These are phyloP conservation scores for Papiliotrema nemorosa DNA, from an alignment of 1,284 basidiomycete genomes.

Conservation along the genomic window DNA sequence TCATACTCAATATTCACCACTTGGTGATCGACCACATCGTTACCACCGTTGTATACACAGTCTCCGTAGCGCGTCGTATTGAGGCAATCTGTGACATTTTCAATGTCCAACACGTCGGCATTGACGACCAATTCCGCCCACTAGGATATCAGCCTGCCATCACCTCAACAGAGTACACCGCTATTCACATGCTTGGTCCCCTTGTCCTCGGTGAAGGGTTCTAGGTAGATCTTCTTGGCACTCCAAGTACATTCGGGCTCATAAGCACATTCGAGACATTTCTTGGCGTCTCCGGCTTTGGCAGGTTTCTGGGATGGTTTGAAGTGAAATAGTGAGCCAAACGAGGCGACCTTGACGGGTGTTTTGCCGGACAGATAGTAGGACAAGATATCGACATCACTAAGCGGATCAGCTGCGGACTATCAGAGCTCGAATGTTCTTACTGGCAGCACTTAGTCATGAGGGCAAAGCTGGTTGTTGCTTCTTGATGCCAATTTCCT, in stretches of 20 bases:
- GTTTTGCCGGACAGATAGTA: constrained; percentile 55
- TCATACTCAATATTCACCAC: constrained; percentile 77
- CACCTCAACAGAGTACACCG: not conserved
- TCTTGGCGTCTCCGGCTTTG: constrained; percentile 61
- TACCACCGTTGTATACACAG: constrained; percentile 74
- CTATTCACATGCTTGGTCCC: constrained; percentile 10
- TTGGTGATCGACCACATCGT: constrained; percentile 77
- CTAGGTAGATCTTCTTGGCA: constrained; percentile 61
- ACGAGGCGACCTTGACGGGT: constrained; percentile 69
- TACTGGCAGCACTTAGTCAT: constrained; percentile 88
- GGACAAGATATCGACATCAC: constrained; percentile 78
- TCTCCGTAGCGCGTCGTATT: constrained; percentile 64
- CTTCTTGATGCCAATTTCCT: constrained; percentile 72
- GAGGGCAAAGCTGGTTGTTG: constrained; percentile 68
- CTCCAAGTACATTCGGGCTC: constrained; percentile 74
- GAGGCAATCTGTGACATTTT: constrained; percentile 65
- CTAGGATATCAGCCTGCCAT: constrained; percentile 3
- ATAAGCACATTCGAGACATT: constrained; percentile 69
- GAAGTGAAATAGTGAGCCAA: constrained; percentile 78
- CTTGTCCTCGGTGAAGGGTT: constrained; percentile 5
- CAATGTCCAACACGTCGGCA: constrained; percentile 65
- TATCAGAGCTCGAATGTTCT: constrained; percentile 1
- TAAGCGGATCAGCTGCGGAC: constrained; percentile 35
- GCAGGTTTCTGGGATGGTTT: constrained; percentile 65
- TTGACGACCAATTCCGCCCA: constrained; percentile 57